Evolutionary conservation across 495 filamentous ascomycete species (phyloP), one percentile per base, ranked within the genome.

Genomic region (Podospora conica): DNA sequence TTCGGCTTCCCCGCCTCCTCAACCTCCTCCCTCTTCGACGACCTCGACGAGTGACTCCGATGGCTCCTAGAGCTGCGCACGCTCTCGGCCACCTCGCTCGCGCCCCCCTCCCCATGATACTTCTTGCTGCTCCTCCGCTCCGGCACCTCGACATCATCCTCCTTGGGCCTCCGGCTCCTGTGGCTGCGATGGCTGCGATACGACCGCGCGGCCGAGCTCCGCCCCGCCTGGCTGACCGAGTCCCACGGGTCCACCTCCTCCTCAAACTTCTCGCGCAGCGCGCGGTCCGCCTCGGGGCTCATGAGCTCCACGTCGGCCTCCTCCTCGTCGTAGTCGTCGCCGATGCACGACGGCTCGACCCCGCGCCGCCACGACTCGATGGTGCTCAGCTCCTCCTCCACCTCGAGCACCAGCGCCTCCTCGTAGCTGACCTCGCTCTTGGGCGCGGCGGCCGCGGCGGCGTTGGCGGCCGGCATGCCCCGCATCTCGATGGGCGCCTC

Each of bases 341-440:
- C 75, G 18, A 72, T n/a, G 3, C 4, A 6, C 18, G 40, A 77
- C 1, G 77, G 69, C 58, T 66, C 59, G 60, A 97, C 93, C 8
- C 92, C 93, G n/a, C 92, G 83, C 21, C 92, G 83, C 93, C 93
- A 97, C 22, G 77, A 81, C 71, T 97, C 91, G 31, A 97, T 93
- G 9, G 78, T 77, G 71, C 84, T 87, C 55, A 92, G 73, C 66
- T 84, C 81, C 65, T 81, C 69, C 56, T 78, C 74, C 29, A 48
- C 40, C 6, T 48, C 40, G 40, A 85, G 55, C 10, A 85, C 79
- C 10, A 86, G 67, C 27, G 83, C 80, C 66, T 86, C 80, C 56
- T 84, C 77, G 31, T 85, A 77, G 24, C 73, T 65, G 9, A 58
- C 61, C 18, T 59, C 61, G 23, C 65, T 67, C 53, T 33, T 56